Evolutionary conservation across 2,329 filamentous ascomycete species (phyloP).

Genomic region (Penicillium sp.): DNA sequence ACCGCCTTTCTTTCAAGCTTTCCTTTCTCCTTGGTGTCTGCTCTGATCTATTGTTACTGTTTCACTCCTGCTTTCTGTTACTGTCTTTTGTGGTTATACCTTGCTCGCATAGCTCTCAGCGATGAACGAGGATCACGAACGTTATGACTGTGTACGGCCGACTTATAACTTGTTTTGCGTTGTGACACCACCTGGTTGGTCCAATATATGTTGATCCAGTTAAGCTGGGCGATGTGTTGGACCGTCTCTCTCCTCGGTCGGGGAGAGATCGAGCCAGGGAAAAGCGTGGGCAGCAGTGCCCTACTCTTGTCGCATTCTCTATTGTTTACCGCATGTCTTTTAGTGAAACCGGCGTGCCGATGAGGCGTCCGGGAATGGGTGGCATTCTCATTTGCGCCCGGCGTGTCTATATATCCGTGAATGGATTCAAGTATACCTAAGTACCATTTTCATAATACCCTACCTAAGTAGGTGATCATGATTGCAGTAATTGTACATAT

Average conservation of each 20-base stretch:
- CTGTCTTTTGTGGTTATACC: constrained; percentile 38
- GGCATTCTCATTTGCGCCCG: constrained; percentile 9
- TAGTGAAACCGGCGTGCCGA: constrained; percentile 19
- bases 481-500: too few relatives aligned
- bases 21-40: constrained; percentile 6
- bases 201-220: too few relatives aligned
- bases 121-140: constrained; percentile 48
- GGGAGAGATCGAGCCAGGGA: constrained; percentile 2
- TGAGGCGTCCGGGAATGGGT: constrained; percentile 18
- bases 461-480: too few relatives aligned
- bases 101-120: constrained; percentile 43
- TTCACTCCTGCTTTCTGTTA: constrained; percentile 35
- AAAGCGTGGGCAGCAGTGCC: constrained; percentile 11
- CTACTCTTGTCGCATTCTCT: constrained; percentile 16
- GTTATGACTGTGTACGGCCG: constrained; percentile 47
- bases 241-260: constrained; percentile 3
- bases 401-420: constrained; percentile 26
- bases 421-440: background rate
- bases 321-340: constrained; percentile 11
- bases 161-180: constrained; percentile 20
- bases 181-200: constrained; percentile 10
- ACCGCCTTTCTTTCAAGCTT: background rate
- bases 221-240: background rate
- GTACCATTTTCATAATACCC: background rate
- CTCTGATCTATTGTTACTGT: constrained; percentile 26